These are phyloP conservation scores for Phytophthora fragariaefolia DNA, from an alignment of 352 stramenopile genomes.

Conservation along the genomic window DNA sequence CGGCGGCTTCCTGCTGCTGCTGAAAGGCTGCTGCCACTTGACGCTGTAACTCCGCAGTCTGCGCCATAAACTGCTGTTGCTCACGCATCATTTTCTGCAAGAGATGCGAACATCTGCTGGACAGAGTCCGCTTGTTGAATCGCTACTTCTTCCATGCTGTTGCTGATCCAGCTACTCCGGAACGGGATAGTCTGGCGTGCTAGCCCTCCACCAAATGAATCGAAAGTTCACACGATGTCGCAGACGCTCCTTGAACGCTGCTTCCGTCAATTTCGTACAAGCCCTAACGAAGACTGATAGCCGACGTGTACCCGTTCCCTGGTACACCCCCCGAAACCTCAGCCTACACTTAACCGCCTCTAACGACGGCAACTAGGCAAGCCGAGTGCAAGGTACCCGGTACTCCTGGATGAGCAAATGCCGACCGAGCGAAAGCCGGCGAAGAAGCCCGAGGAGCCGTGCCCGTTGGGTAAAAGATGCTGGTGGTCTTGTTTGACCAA, in stretches of 20 bases:
- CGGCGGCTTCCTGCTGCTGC: slow-evolving; percentile 12
- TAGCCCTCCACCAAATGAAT: slow-evolving; percentile 8
- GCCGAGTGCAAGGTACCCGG: background rate
- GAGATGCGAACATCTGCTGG: background rate
- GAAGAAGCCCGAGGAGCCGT: background rate
- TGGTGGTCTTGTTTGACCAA: background rate
- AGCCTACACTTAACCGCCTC: background rate
- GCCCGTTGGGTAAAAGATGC: too few relatives aligned
- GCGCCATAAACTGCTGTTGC: slow-evolving; percentile 19
- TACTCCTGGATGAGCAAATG: background rate
- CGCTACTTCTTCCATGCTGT: slow-evolving; percentile 3
- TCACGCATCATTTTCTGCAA: slow-evolving; percentile 16
- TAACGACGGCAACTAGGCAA: background rate
- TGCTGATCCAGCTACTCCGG: background rate
- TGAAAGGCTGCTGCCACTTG: slow-evolving; percentile 5
- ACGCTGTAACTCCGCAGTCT: background rate
- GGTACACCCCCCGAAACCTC: background rate
- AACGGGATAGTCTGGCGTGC: background rate
- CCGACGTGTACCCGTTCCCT: background rate
- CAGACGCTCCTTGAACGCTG: background rate
- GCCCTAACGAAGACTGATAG: slow-evolving; percentile 12
- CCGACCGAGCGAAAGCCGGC: background rate
- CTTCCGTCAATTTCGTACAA: background rate
- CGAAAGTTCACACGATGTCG: background rate
- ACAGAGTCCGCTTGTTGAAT: background rate